Evolutionary conservation across 1,284 basidiomycete species (phyloP), one percentile per base, ranked within the genome.

Genomic region (Microbotryum intermedium): DNA sequence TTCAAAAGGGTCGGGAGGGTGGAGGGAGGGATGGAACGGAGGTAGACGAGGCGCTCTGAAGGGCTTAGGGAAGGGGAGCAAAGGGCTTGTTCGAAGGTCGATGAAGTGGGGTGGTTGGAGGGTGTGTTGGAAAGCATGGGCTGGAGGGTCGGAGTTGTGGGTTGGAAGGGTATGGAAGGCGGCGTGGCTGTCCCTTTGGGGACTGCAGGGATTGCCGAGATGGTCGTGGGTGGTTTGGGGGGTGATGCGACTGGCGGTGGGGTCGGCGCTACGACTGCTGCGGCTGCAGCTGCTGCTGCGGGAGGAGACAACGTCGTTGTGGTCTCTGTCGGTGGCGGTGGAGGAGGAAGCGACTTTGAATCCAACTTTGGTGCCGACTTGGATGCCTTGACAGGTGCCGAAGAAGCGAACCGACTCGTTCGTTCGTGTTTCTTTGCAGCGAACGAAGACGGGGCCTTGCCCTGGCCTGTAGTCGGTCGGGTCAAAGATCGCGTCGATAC

Each of bases 1-100:
- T 84, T 79, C 73, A 84, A 85, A 48, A 87, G 72, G 0, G 76
- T 62, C 0, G 83, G 83, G 13, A 87, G 72, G n/a, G 76, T 74
- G 8, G 74, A 49, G 0, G 84, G 81, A 0, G 80, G 73, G 50
- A 87, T 77, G 45, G 77, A 77, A 81, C 85, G 66, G 4, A 64
- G 29, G 39, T 54, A 34, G 6, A 51, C 50, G 43, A 56, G 45
- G 53, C 44, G 47, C 26, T 21, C 52, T 34, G 47, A 30, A 45
- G 53, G 18, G 39, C 20, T 39, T 4, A 52, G 53, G 7, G 47
- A 43, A 26, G 29, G 18, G 34, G 26, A 65, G 47, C 18, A 71
- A 45, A 61, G 62, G 52, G 45, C 68, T 45, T 46, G 55, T 59
- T 64, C 62, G 55, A 64, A 50, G 4, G 61, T 46, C 16, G 58